Evolutionary conservation across 73 alveolate genomes (phyloP).

Genomic region (Uronychia binucleata): DNA sequence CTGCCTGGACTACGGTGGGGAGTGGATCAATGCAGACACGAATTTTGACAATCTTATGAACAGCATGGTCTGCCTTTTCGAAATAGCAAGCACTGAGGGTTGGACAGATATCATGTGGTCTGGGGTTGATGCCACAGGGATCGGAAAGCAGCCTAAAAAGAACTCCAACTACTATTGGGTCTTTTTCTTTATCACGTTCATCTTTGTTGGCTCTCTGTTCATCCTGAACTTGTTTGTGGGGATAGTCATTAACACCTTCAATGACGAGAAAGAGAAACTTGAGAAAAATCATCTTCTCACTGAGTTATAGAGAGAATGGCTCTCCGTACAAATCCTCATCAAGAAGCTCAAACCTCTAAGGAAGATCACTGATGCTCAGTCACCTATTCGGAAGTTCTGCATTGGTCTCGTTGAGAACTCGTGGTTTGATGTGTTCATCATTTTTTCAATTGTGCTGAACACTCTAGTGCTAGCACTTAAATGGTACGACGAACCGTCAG

Average conservation of each 20-base stretch:
- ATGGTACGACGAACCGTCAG: constrained; percentile 64
- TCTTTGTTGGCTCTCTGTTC: constrained; percentile 38
- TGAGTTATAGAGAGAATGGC: constrained; percentile 20
- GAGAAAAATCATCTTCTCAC: background rate
- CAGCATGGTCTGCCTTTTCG: constrained; percentile 27
- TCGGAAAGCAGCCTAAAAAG: constrained; percentile 18
- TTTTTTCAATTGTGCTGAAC: constrained; percentile 71
- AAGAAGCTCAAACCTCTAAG: background rate
- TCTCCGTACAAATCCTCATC: constrained; percentile 6
- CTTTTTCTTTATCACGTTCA: constrained; percentile 22
- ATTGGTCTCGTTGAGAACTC: background rate
- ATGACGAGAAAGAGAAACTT: constrained; percentile 31
- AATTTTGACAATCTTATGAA: constrained; percentile 47
- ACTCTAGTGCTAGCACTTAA: constrained; percentile 81
- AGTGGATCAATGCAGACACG: constrained; percentile 30
- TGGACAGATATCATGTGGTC: constrained; percentile 30
- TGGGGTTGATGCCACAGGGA: constrained; percentile 47
- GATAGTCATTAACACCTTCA: constrained; percentile 31
- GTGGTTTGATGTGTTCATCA: constrained; percentile 29
- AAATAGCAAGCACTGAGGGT: constrained; percentile 37
- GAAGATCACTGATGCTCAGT: background rate
- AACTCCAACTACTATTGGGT: background rate
- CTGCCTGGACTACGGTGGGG: constrained; percentile 37
- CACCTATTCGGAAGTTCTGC: background rate
- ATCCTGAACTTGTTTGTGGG: constrained; percentile 39